A percentile compares a stretch with the other conserved stretches of the same genome.
phyloP scores from a whole-genome alignment of 768 basidiomycete species.

The Exsudoporus frostii region DNA sequence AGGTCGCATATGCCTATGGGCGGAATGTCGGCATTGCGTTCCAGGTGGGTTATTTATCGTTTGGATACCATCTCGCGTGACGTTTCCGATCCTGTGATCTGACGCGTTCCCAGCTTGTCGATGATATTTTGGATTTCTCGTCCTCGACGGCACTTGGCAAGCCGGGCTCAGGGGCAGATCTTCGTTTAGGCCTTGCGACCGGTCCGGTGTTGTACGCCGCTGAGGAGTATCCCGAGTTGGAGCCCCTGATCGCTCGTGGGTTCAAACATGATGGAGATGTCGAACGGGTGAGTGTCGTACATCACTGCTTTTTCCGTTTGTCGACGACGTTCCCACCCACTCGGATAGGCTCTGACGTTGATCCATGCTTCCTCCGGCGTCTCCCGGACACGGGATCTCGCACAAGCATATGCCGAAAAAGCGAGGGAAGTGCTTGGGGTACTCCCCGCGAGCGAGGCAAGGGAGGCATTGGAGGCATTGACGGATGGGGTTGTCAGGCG shows the following conservation, averaged over 20 bases:
- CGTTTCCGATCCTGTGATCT: background rate
- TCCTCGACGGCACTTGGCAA: conserved; percentile 80
- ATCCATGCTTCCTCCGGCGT: conserved; percentile 64
- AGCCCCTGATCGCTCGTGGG: conserved; percentile 73
- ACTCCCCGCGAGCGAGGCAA: conserved; percentile 81
- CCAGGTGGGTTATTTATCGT: conserved; percentile 56
- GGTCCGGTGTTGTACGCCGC: conserved; percentile 85
- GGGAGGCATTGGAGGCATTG: conserved; percentile 68
- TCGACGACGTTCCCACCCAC: background rate
- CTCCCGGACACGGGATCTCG: conserved; percentile 75
- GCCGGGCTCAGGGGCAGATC: conserved; percentile 77
- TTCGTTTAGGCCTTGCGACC: conserved; percentile 79
- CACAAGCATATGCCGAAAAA: conserved; percentile 68
- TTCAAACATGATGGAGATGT: conserved; percentile 78
- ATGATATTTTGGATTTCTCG: conserved; percentile 93
- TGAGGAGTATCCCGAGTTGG: conserved; percentile 76
- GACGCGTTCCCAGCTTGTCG: conserved; percentile 66
- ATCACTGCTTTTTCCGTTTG: background rate
- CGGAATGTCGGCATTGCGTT: conserved; percentile 93
- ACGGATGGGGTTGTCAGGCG: conserved; percentile 65
- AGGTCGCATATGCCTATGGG: conserved; percentile 88
- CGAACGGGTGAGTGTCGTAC: conserved; percentile 53
- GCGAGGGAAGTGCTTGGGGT: conserved; percentile 65
- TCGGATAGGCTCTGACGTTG: conserved; percentile 57
- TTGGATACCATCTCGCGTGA: background rate